These are phyloP conservation scores for Gossypium raimondii DNA, from an alignment of 345 rosid species.

Conservation along the genomic window DNA sequence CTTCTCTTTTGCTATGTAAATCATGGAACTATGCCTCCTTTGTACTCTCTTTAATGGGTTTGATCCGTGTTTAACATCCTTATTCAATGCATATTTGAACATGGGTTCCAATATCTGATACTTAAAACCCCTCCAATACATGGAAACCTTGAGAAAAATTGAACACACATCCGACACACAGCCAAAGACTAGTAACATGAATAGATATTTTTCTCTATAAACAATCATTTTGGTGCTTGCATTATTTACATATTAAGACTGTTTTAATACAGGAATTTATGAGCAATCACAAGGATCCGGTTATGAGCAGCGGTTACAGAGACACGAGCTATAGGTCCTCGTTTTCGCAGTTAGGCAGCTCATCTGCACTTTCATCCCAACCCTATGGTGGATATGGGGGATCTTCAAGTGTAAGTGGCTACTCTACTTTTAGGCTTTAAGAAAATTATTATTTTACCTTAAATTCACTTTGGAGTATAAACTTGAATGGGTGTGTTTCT, in stretches of 20 bases:
- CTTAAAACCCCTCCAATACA: neutral
- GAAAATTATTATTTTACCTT: neutral
- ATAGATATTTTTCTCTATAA: neutral
- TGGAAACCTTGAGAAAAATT: neutral
- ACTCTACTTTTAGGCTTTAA: slow-evolving; percentile 39
- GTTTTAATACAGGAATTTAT: slow-evolving; percentile 41
- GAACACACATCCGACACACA: neutral
- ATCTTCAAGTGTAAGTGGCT: slow-evolving; percentile 31
- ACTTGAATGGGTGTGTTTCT: neutral
- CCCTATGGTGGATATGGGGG: slow-evolving; percentile 34
- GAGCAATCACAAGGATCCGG: slow-evolving; percentile 36
- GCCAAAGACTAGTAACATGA: neutral
- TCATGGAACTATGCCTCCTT: neutral
- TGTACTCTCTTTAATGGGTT: neutral
- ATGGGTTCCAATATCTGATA: neutral
- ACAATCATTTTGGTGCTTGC: neutral
- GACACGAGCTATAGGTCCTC: slow-evolving; percentile 33
- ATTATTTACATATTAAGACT: neutral
- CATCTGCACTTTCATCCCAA: slow-evolving; percentile 29
- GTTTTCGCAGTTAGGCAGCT: slow-evolving; percentile 30
- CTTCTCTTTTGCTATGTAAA: neutral
- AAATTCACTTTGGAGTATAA: neutral
- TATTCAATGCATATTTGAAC: neutral
- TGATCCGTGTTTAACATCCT: neutral
- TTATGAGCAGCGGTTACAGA: slow-evolving; percentile 29